phyloP scores from a whole-genome alignment of 202 grass and related monocot species.

The Elaeis oleifera region DNA sequence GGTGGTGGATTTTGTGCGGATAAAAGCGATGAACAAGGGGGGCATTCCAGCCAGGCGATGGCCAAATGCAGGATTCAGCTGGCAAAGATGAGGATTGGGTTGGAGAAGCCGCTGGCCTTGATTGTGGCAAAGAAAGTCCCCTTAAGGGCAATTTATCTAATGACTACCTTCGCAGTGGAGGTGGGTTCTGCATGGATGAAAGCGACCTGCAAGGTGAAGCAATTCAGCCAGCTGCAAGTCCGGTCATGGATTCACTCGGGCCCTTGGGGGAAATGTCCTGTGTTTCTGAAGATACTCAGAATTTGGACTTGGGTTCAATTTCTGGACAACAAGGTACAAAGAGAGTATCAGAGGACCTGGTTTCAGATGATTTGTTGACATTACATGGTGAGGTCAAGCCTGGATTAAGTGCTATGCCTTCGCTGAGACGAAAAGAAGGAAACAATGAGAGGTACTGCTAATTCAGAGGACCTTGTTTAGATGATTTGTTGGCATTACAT shows the following conservation, averaged over 20 bases:
- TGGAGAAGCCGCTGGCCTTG: constrained; percentile 24
- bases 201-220: constrained; percentile 26
- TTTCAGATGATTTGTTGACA: background rate
- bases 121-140: constrained; percentile 9
- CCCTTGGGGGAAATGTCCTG: background rate
- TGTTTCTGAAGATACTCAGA: background rate
- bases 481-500: background rate
- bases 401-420: constrained; percentile 52
- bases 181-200: constrained; percentile 64
- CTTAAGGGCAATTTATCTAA: constrained; percentile 17
- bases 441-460: background rate
- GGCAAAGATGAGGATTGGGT: constrained; percentile 8
- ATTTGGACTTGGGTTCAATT: background rate
- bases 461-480: background rate
- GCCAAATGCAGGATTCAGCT: background rate
- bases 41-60: constrained; percentile 4
- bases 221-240: constrained; percentile 14
- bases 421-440: constrained; percentile 40
- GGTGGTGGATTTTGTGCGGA: constrained; percentile 14
- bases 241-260: background rate
- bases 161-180: constrained; percentile 55
- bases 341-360: background rate
- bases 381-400: constrained; percentile 5
- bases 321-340: background rate
- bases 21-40: constrained; percentile 16